Conservation (phyloP, 441 rosid species). For the Corymbia citriodora region DNA sequence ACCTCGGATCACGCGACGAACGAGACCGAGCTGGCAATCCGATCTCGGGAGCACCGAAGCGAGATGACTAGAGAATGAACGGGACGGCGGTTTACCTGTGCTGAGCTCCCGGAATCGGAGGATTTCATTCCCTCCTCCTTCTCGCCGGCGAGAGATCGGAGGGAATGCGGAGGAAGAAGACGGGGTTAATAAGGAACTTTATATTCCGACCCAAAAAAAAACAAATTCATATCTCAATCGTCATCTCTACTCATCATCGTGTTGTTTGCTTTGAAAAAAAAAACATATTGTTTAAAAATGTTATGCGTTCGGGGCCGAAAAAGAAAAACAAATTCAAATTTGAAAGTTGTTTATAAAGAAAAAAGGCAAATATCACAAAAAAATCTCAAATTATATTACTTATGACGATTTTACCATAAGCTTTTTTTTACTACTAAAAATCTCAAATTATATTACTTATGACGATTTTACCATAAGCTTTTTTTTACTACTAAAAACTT, state of each 20-base stretch:
- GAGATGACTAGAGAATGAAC: neutral
- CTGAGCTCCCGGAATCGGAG: neutral
- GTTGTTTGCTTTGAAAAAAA: too few relatives aligned
- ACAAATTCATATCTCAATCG: neutral
- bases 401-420: too few relatives aligned
- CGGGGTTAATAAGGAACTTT: neutral
- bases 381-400: too few relatives aligned
- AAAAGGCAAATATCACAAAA: too few relatives aligned
- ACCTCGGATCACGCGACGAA: neutral
- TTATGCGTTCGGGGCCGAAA: rapidly evolving
- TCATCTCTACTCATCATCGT: too few relatives aligned
- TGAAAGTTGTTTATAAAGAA: too few relatives aligned
- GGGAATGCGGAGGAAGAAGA: neutral
- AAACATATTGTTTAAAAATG: too few relatives aligned
- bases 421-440: too few relatives aligned
- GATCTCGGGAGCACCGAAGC: neutral
- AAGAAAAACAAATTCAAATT: too few relatives aligned
- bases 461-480: too few relatives aligned
- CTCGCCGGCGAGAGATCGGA: neutral
- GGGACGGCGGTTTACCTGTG: neutral
- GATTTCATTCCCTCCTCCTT: neutral
- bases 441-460: too few relatives aligned
- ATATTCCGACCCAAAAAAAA: neutral
- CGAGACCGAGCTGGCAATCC: neutral
- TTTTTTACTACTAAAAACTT: too few relatives aligned